phyloP scores from a whole-genome alignment of 1,284 basidiomycete species.

The Cryptococcus sp. region DNA sequence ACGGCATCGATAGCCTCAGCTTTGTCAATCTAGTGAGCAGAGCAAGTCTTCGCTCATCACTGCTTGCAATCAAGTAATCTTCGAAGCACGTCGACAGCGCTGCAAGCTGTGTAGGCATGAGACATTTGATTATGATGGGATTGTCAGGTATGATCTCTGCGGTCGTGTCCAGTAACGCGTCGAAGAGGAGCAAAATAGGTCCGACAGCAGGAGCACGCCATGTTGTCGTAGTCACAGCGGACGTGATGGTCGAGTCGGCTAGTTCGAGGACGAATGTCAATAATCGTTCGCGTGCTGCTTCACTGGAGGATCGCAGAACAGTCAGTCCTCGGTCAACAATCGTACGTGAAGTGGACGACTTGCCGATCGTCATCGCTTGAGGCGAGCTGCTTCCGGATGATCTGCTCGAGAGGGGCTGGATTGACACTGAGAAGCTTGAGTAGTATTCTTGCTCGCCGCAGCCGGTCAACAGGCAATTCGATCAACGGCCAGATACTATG shows the following conservation, averaged over 20 bases:
- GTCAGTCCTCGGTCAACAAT: neutral
- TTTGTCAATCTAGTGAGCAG: constrained; percentile 28
- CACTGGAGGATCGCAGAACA: neutral
- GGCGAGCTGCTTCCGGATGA: constrained; percentile 21
- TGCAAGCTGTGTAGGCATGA: constrained; percentile 34
- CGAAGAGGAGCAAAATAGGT: constrained; percentile 36
- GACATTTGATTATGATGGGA: constrained; percentile 25
- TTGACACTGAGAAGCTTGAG: constrained; percentile 42
- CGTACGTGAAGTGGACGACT: neutral
- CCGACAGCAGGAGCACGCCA: constrained; percentile 33
- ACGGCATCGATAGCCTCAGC: constrained; percentile 22
- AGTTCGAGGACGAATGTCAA: constrained; percentile 38
- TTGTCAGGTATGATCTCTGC: constrained; percentile 27
- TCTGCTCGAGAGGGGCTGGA: constrained; percentile 26
- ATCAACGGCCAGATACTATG: constrained; percentile 40
- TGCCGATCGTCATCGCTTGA: constrained; percentile 18
- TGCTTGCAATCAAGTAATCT: constrained; percentile 37
- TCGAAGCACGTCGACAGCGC: constrained; percentile 42
- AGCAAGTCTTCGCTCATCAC: constrained; percentile 36
- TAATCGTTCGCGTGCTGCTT: constrained; percentile 28
- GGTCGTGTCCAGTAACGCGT: constrained; percentile 23
- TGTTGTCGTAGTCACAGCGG: constrained; percentile 13
- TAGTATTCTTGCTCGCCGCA: constrained; percentile 29
- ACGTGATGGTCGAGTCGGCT: constrained; percentile 28
- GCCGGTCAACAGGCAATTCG: constrained; percentile 23